A percentile compares a stretch with the other conserved stretches of the same genome.
These are phyloP conservation scores for Fragilariopsis cylindrus DNA, from an alignment of 108 stramenopile species.

Conservation along the genomic window DNA sequence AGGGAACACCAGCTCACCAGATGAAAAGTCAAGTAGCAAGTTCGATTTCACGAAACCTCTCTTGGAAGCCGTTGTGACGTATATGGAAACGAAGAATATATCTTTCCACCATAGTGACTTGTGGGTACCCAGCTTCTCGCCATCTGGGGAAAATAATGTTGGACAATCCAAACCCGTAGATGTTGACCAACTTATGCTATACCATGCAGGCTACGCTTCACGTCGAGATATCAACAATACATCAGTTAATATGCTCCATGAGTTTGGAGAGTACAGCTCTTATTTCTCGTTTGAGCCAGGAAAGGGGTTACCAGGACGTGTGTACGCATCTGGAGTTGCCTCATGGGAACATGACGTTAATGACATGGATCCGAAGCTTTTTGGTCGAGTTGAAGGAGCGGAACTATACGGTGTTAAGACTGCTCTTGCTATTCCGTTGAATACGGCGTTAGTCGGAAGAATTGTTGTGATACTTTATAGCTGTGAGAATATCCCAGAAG, in stretches of 20 bases:
- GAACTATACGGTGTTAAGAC: constrained; percentile 74
- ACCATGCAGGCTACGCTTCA: constrained; percentile 47
- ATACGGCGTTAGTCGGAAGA: constrained; percentile 49
- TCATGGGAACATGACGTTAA: constrained; percentile 60
- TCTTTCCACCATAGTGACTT: constrained; percentile 77
- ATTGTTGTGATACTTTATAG: constrained; percentile 75
- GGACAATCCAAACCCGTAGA: constrained; percentile 34
- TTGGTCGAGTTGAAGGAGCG: constrained; percentile 72
- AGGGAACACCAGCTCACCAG: not conserved
- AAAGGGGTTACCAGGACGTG: constrained; percentile 69
- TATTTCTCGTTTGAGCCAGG: constrained; percentile 77
- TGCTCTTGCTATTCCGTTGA: constrained; percentile 63
- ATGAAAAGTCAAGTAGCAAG: not conserved
- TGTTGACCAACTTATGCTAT: constrained; percentile 35
- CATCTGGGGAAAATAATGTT: not conserved
- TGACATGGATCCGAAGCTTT: constrained; percentile 44
- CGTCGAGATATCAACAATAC: constrained; percentile 42
- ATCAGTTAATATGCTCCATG: constrained; percentile 34
- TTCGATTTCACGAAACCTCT: constrained; percentile 18
- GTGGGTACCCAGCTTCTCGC: constrained; percentile 67
- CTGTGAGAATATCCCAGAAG: constrained; percentile 35
- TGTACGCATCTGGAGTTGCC: constrained; percentile 47
- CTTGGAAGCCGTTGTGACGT: constrained; percentile 49
- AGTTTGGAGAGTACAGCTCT: constrained; percentile 70
- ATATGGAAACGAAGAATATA: constrained; percentile 43